A percentile compares a stretch with the other conserved stretches of the same genome.
Conservation (phyloP, 495 filamentous ascomycete genomes). For the Coniosporium apollinis region DNA sequence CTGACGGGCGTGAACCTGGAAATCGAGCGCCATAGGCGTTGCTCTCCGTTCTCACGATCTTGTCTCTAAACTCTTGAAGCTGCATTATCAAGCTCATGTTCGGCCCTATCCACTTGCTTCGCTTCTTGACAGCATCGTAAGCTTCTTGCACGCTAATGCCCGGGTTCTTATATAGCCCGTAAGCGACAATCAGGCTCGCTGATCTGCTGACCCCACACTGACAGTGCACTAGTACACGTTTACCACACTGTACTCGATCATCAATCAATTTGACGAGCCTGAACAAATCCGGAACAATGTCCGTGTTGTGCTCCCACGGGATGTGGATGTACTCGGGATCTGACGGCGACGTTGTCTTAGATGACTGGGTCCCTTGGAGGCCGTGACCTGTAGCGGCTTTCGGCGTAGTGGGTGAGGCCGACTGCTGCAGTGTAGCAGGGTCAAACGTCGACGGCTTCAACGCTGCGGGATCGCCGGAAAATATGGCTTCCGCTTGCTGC, state of each 20-base stretch:
- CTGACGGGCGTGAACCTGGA: slow-evolving; percentile 6
- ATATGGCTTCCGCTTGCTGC: neutral
- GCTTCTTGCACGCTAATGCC: slow-evolving; percentile 79
- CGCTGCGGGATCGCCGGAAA: neutral
- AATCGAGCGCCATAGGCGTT: slow-evolving; percentile 3
- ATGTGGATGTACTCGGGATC: slow-evolving; percentile 90
- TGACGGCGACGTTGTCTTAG: slow-evolving; percentile 14
- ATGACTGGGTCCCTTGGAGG: neutral
- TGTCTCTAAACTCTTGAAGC: slow-evolving; percentile 76
- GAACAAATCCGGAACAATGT: slow-evolving; percentile 76
- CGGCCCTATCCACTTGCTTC: slow-evolving; percentile 89
- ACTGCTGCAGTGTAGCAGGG: neutral
- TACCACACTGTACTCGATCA: slow-evolving; percentile 55
- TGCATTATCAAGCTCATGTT: slow-evolving; percentile 99
- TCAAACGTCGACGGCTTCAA: too few relatives aligned
- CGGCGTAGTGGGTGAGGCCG: slow-evolving; percentile 22
- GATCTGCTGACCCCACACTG: slow-evolving; percentile 93
- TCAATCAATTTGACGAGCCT: slow-evolving; percentile 78
- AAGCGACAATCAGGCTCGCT: slow-evolving; percentile 91
- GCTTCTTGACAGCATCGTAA: slow-evolving; percentile 74
- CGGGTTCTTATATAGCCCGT: slow-evolving; percentile 84
- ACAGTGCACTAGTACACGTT: slow-evolving; percentile 84
- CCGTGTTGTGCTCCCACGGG: slow-evolving; percentile 94
- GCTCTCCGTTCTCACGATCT: slow-evolving; percentile 31
- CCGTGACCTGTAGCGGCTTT: slow-evolving; percentile 17